A percentile compares a stretch with the other conserved stretches of the same genome.
phyloP scores from a whole-genome alignment of 768 basidiomycete species.

The Pulveroboletus frians region DNA sequence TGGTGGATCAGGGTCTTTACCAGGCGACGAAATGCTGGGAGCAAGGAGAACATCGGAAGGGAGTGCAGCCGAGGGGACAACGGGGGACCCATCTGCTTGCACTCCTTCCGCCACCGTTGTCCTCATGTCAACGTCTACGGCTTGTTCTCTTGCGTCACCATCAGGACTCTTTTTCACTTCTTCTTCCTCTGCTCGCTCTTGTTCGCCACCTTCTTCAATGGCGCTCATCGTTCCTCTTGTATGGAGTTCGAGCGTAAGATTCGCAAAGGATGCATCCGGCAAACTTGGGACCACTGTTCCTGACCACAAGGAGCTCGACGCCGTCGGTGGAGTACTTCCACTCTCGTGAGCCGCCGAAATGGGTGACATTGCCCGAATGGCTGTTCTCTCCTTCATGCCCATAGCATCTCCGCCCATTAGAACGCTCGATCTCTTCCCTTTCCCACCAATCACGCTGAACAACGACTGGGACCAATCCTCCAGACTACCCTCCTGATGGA shows the following conservation, averaged over 20 bases:
- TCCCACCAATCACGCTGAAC: conserved; percentile 45
- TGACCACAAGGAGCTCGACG: conserved; percentile 2
- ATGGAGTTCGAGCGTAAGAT: conserved; percentile 16
- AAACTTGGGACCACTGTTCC: conserved; percentile 8
- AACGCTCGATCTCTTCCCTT: conserved; percentile 15
- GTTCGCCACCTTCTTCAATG: conserved; percentile 12
- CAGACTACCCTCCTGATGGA: conserved; percentile 46
- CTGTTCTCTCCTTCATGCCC: conserved; percentile 13
- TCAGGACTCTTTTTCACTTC: background rate
- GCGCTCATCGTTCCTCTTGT: conserved; percentile 1
- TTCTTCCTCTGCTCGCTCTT: conserved; percentile 2
- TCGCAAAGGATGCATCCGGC: conserved; percentile 17
- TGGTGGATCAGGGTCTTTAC: conserved; percentile 10
- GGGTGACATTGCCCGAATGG: conserved; percentile 13
- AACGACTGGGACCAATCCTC: conserved; percentile 52
- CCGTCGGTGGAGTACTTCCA: background rate
- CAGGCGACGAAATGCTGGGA: conserved; percentile 8
- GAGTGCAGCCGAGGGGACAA: conserved; percentile 3
- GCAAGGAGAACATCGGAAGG: conserved; percentile 12
- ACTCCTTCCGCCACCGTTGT: background rate
- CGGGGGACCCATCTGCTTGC: background rate
- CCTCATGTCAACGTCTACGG: background rate
- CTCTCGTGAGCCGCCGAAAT: background rate
- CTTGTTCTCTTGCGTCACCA: conserved; percentile 1
- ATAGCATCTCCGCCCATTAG: background rate